phyloP scores from a whole-genome alignment of 1,139 yeast species.

The Nakaseomyces nivariensis region DNA sequence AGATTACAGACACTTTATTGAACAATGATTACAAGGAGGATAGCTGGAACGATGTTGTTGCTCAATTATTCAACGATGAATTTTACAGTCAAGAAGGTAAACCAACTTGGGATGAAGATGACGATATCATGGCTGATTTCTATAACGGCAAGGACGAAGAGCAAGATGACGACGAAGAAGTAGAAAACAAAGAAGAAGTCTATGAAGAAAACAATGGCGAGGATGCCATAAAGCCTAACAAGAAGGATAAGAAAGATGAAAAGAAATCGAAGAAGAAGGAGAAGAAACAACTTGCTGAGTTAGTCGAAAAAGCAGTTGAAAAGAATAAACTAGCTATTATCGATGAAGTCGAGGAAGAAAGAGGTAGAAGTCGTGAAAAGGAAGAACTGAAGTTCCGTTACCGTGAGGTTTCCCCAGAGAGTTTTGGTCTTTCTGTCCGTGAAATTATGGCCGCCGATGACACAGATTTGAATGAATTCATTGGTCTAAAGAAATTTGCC shows the following conservation, averaged over 20 bases:
- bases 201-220: too few species aligned
- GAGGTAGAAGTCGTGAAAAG: constrained; percentile 34
- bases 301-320: constrained; percentile 66
- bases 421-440: constrained; percentile 75
- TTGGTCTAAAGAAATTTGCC: constrained; percentile 87
- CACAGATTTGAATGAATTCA: constrained; percentile 66
- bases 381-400: constrained; percentile 59
- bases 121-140: constrained; percentile 36
- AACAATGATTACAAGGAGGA: constrained; percentile 85
- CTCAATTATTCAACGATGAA: constrained; percentile 75
- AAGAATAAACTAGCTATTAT: constrained; percentile 39
- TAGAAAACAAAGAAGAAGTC: constrained; percentile 21
- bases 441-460: constrained; percentile 91
- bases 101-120: constrained; percentile 48
- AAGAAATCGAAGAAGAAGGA: constrained; percentile 56
- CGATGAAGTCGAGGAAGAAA: constrained; percentile 54
- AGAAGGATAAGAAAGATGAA: constrained; percentile 41
- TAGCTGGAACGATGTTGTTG: constrained; percentile 87
- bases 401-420: constrained; percentile 91
- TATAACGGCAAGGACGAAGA: constrained; percentile 14
- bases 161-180: constrained; percentile 14
- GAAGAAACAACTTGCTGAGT: constrained; percentile 48
- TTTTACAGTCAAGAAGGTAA: constrained; percentile 54
- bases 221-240: constrained; percentile 33
- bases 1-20: constrained; percentile 61